Evolutionary conservation across 345 rosid genomes (phyloP).

Genomic region (Moricandia arvensis): DNA sequence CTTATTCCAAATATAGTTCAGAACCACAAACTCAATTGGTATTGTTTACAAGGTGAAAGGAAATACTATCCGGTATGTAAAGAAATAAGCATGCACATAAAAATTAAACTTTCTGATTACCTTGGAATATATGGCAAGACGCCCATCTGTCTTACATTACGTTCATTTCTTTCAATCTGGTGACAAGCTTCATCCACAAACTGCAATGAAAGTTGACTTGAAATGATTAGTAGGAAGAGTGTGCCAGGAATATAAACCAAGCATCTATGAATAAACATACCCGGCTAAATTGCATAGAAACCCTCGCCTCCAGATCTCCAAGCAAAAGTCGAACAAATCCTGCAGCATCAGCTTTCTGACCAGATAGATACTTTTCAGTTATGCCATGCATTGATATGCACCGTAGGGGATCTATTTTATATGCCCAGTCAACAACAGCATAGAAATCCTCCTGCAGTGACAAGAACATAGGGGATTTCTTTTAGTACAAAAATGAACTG

Average conservation of each 20-base stretch:
- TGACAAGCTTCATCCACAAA: constrained; percentile 98
- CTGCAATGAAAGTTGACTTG: constrained; percentile 45
- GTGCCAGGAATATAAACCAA: constrained; percentile 4
- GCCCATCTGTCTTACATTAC: constrained; percentile 84
- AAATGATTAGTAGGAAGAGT: constrained; percentile 20
- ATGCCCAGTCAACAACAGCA: constrained; percentile 99
- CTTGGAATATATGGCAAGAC: constrained; percentile 92
- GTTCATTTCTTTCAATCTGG: constrained; percentile 85
- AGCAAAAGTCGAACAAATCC: constrained; percentile 98
- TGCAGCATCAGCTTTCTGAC: constrained; percentile 99
- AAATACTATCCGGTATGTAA: background rate
- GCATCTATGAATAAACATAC: constrained; percentile 48
- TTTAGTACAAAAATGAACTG: background rate
- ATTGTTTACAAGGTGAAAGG: background rate
- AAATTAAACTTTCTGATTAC: constrained; percentile 37
- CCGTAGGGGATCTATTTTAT: constrained; percentile 92
- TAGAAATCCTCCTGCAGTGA: constrained; percentile 83
- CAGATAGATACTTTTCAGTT: constrained; percentile 93
- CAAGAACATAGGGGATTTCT: constrained; percentile 16
- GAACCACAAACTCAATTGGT: background rate
- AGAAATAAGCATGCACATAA: background rate
- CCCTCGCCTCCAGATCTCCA: constrained; percentile 88
- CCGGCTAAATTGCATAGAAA: constrained; percentile 87
- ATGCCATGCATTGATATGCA: constrained; percentile 99
- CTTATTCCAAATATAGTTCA: background rate